These are phyloP conservation scores for Talaromyces stipitatus DNA, from an alignment of 495 filamentous ascomycete genomes.

Conservation along the genomic window DNA sequence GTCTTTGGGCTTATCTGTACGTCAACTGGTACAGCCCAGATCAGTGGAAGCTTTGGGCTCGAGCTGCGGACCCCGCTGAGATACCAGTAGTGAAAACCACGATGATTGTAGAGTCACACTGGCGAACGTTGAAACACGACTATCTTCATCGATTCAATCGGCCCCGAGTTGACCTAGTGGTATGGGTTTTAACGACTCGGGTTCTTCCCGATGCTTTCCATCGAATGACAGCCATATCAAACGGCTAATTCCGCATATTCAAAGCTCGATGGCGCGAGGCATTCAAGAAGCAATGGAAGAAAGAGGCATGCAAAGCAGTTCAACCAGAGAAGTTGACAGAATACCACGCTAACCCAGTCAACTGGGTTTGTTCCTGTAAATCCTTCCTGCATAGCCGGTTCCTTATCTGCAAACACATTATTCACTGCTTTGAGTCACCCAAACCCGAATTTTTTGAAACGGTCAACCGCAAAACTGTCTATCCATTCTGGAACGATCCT, in stretches of 20 bases:
- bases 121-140: too few species aligned
- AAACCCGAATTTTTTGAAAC: constrained; percentile 3
- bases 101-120: too few species aligned
- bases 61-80: too few species aligned
- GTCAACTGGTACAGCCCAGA: background rate
- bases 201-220: background rate
- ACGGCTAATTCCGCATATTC: constrained; percentile 6
- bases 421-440: constrained; percentile 7
- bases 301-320: constrained; percentile 1
- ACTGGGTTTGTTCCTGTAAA: constrained; percentile 7
- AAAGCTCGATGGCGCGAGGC: constrained; percentile 8
- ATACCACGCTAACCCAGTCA: constrained; percentile 7
- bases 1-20: background rate
- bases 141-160: background rate
- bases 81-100: too few species aligned
- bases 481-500: constrained; percentile 6
- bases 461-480: background rate
- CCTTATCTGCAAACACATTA: constrained; percentile 8
- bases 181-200: background rate
- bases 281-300: constrained; percentile 6
- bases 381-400: constrained; percentile 6
- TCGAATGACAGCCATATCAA: constrained; percentile 7
- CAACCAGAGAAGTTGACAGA: constrained; percentile 2
- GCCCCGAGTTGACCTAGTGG: background rate
- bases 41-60: background rate